Percentiles rank a stretch among this genome's conserved stretches.
phyloP scores from a whole-genome alignment of 2,329 filamentous ascomycete genomes.

The Curvularia sp. region DNA sequence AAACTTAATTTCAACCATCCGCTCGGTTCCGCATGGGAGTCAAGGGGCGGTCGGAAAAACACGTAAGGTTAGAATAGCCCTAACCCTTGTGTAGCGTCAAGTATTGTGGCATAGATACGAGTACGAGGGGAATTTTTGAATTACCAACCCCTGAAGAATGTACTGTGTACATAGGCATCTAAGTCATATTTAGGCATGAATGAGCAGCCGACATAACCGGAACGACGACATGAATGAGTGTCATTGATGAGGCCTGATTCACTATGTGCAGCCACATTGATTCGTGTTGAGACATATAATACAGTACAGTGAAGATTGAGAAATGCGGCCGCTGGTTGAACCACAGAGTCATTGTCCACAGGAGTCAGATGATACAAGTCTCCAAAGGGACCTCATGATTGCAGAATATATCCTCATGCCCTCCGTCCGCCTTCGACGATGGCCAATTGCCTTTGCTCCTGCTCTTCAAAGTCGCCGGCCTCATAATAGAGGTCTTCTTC shows the following conservation, averaged over 20 bases:
- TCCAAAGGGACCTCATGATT: neutral
- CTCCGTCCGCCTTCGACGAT: constrained; percentile 14
- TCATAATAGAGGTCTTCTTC: constrained; percentile 47
- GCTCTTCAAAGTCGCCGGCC: constrained; percentile 34
- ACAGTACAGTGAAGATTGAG: constrained; percentile 25
- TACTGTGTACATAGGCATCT: neutral
- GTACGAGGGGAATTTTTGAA: neutral
- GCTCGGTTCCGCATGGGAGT: neutral
- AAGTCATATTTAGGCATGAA: neutral
- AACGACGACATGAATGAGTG: neutral
- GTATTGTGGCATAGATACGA: neutral
- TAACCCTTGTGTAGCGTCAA: neutral
- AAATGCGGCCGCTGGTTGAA: constrained; percentile 21
- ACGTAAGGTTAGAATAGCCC: neutral
- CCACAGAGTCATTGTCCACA: neutral
- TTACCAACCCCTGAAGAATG: neutral
- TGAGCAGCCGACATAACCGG: neutral
- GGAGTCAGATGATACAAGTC: too few species aligned
- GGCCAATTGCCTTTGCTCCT: constrained; percentile 26
- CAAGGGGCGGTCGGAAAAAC: neutral
- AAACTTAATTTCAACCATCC: neutral
- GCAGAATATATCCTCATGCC: constrained; percentile 13
- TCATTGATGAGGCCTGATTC: neutral
- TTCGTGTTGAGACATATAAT: neutral
- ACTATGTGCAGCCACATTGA: neutral